These are phyloP conservation scores for Fusarium anguioides DNA, from an alignment of 2,329 filamentous ascomycete genomes.

Conservation along the genomic window DNA sequence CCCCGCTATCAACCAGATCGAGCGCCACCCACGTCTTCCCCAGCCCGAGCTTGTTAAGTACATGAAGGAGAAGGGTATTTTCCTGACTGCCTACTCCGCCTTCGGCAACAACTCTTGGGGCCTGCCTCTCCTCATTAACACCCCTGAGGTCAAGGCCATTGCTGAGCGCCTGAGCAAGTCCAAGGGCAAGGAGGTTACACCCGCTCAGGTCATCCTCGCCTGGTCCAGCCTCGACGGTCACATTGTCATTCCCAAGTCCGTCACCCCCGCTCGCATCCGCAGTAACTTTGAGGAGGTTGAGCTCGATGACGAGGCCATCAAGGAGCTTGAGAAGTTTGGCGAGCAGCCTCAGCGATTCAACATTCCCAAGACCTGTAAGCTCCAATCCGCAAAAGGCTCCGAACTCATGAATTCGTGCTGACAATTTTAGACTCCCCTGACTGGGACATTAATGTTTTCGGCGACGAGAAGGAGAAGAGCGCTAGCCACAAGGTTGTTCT, in stretches of 20 bases:
- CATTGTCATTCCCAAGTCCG: slow-evolving; percentile 80
- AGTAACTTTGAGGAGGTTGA: slow-evolving; percentile 77
- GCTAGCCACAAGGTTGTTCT: slow-evolving; percentile 61
- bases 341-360: slow-evolving; percentile 60
- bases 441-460: slow-evolving; percentile 69
- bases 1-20: slow-evolving; percentile 75
- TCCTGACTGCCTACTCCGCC: slow-evolving; percentile 73
- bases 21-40: slow-evolving; percentile 74
- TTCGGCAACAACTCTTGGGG: slow-evolving; percentile 60
- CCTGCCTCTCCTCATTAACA: slow-evolving; percentile 66
- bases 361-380: slow-evolving; percentile 57
- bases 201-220: slow-evolving; percentile 63
- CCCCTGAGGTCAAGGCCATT: slow-evolving; percentile 65
- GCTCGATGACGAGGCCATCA: slow-evolving; percentile 67
- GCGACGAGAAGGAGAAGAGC: slow-evolving; percentile 62
- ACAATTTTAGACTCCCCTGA: slow-evolving; percentile 57
- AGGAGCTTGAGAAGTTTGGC: slow-evolving; percentile 71
- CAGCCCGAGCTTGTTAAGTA: slow-evolving; percentile 67
- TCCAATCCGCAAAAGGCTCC: neutral
- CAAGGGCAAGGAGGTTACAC: slow-evolving; percentile 53
- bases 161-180: slow-evolving; percentile 58
- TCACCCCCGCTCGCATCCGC: slow-evolving; percentile 73
- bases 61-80: slow-evolving; percentile 70
- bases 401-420: neutral
- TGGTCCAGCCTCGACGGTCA: slow-evolving; percentile 70